Conservation (phyloP, 2,329 filamentous ascomycete species). For the Aspergillus sp. region DNA sequence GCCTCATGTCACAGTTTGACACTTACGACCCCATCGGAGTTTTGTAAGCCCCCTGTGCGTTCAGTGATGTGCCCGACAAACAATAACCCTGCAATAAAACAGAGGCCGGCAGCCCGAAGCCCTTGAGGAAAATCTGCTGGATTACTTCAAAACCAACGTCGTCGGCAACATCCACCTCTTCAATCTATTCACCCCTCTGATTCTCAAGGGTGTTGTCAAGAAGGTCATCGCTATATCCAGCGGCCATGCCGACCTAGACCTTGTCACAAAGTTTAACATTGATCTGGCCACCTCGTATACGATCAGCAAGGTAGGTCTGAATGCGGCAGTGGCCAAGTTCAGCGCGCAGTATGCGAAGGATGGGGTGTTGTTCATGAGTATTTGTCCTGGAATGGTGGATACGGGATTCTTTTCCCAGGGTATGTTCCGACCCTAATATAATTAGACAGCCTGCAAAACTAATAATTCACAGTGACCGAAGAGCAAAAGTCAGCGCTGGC, state of each 20-base stretch:
- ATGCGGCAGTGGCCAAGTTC: constrained; percentile 56
- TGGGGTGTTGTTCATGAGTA: constrained; percentile 53
- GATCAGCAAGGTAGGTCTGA: constrained; percentile 54
- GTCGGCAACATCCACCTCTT: constrained; percentile 54
- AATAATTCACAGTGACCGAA: background rate
- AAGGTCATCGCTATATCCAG: constrained; percentile 56
- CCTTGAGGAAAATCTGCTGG: constrained; percentile 36
- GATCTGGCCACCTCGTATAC: constrained; percentile 43
- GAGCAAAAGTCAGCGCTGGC: constrained; percentile 26
- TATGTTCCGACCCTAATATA: background rate
- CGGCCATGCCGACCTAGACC: constrained; percentile 50
- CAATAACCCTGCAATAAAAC: constrained; percentile 1
- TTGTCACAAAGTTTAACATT: constrained; percentile 41
- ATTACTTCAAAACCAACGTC: constrained; percentile 50
- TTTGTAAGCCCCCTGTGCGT: constrained; percentile 32
- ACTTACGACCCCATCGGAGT: constrained; percentile 34
- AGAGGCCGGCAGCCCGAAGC: constrained; percentile 32
- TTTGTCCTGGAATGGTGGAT: constrained; percentile 55
- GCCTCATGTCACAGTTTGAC: constrained; percentile 30
- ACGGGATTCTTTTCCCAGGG: constrained; percentile 33
- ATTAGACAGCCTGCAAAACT: background rate
- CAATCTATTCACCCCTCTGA: constrained; percentile 54
- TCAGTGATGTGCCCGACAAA: background rate
- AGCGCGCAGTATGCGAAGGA: constrained; percentile 50
- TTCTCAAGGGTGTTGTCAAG: constrained; percentile 52